phyloP scores from a whole-genome alignment of 768 basidiomycete genomes.

The Lyophyllum decastes region DNA sequence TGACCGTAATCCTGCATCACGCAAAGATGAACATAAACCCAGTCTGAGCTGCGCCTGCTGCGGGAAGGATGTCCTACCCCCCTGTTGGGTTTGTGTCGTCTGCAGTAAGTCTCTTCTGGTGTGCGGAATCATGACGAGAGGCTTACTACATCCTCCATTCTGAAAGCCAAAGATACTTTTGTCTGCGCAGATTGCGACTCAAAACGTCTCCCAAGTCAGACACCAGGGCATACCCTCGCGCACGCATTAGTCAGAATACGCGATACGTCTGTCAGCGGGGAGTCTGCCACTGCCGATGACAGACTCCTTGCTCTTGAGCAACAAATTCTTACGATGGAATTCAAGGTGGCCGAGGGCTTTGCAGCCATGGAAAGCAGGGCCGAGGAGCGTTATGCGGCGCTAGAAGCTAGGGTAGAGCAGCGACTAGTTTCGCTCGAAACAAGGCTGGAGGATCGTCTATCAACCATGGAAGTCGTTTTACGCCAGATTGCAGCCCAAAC shows the following conservation, averaged over 20 bases:
- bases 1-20: neutral
- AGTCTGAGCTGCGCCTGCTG: constrained; percentile 15
- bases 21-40: neutral
- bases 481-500: constrained; percentile 26
- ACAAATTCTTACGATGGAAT: constrained; percentile 28
- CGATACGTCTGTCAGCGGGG: constrained; percentile 19
- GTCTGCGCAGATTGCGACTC: constrained; percentile 33
- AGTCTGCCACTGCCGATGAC: constrained; percentile 24
- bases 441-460: constrained; percentile 20
- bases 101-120: constrained; percentile 10
- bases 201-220: constrained; percentile 10
- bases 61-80: constrained; percentile 14
- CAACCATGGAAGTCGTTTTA: constrained; percentile 22
- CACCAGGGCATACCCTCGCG: constrained; percentile 1
- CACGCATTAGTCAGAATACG: constrained; percentile 29
- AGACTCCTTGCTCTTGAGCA: constrained; percentile 28
- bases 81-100: constrained; percentile 22
- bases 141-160: neutral
- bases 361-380: neutral
- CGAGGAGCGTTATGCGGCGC: neutral
- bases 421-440: constrained; percentile 16
- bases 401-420: constrained; percentile 26
- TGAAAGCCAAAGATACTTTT: constrained; percentile 31
- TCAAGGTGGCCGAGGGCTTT: constrained; percentile 18
- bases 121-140: neutral